Evolutionary conservation across 225 moss, liverwort and hornwort species (phyloP), one percentile per base, ranked within the genome.

Genomic region (Anthoceros angustus): DNA sequence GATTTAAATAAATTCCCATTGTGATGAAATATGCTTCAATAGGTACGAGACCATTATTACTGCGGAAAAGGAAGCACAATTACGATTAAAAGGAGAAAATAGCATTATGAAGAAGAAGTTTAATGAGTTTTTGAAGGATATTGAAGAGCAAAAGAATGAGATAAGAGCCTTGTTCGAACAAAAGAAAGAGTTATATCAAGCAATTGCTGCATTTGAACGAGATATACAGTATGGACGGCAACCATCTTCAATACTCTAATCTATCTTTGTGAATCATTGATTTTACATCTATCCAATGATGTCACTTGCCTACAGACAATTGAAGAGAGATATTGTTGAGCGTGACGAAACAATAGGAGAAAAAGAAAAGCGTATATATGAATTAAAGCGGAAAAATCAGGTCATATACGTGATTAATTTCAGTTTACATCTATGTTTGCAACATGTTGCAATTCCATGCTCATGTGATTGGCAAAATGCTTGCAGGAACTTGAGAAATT

Each of bases 131-230:
- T 74, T 78, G 66, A 95, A 74, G 72, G 94, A 95, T 0, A 72
- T 90, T 62, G 90, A 95, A 71, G 80, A 74, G 40, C 88, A 95
- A 71, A 85, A 85, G 64, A 88, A 91, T 60, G 90, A 95, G 66
- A 66, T 88, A 6, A 73, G 65, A 63, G 18, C 77, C 2, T 64
- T 88, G 6, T 84, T 95, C 62, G 80, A 86, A 61, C 94, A 95
- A 69, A 95, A 95, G 15, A 91, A 88, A 48, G 88, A 95, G 72
- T 72, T 95, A 23, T 82, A 86, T 45, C 86, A 95, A 66, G 88
- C 90, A 15, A 91, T 95, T 68, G 69, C 70, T 2, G 85, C 88
- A 21, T 73, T 91, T 71, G 90, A 95, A 26, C 83, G 72, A 3
- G 90, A 95, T 2, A 88, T 88, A 32, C 66, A 74, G 93, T 93